Evolutionary conservation across 1,284 basidiomycete genomes (phyloP).

Genomic region (Rhodotorula sp.): DNA sequence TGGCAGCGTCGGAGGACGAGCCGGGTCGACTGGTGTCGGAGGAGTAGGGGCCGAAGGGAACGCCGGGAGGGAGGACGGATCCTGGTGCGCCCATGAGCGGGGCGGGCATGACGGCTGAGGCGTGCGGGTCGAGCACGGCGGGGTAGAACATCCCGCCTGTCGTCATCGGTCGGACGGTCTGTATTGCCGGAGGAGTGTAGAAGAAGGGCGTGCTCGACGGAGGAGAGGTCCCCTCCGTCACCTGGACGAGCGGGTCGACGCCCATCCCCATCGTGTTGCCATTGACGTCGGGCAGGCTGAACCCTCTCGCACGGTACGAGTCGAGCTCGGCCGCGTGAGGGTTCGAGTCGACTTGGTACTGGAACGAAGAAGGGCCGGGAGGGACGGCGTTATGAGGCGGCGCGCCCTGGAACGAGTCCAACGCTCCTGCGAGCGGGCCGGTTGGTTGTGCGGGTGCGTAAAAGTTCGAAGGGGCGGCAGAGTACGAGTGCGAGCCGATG

Average conservation of each 20-base stretch:
- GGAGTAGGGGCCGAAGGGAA: not conserved
- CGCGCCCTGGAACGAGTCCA: not conserved
- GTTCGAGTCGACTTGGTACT: conserved; percentile 24
- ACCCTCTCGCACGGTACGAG: not conserved
- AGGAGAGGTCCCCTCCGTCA: conserved; percentile 6
- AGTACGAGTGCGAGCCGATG: conserved; percentile 6
- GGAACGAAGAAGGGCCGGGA: conserved; percentile 3
- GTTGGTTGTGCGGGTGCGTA: conserved; percentile 17
- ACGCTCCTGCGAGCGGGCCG: not conserved
- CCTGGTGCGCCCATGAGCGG: not conserved
- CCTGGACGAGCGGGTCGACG: not conserved
- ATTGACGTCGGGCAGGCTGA: conserved; percentile 15
- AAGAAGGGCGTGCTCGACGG: conserved; percentile 23
- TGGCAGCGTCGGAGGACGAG: not conserved
- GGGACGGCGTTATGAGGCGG: not conserved
- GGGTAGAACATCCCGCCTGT: conserved; percentile 9
- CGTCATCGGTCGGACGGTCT: not conserved
- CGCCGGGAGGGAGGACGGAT: conserved; percentile 3
- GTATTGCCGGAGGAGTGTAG: conserved; percentile 20
- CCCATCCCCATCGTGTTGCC: not conserved
- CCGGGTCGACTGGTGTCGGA: not conserved
- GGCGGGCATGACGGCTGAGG: not conserved
- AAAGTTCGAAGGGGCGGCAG: conserved; percentile 26
- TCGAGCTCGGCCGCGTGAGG: not conserved
- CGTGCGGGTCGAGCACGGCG: conserved; percentile 14